Evolutionary conservation across 2,329 filamentous ascomycete species (phyloP).

Genomic region (Aspergillus sp.): DNA sequence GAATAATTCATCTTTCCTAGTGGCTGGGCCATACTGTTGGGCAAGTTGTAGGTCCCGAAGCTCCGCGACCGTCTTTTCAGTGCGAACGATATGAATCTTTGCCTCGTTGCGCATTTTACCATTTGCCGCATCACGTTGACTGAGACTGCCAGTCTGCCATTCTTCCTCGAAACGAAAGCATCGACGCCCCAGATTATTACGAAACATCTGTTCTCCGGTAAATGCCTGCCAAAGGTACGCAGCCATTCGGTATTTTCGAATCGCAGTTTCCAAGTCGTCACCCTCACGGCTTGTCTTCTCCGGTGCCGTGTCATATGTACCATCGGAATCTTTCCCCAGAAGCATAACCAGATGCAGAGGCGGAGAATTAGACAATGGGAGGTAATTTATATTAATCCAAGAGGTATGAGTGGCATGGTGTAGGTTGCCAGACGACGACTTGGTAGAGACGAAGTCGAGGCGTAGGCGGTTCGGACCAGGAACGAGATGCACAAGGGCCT

Average conservation of each 20-base stretch:
- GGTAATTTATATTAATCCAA: slow-evolving; percentile 80
- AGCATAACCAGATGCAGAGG: slow-evolving; percentile 88
- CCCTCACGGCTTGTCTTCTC: slow-evolving; percentile 75
- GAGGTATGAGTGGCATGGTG: slow-evolving; percentile 70
- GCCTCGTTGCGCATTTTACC: slow-evolving; percentile 85
- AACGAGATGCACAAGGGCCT: slow-evolving; percentile 83
- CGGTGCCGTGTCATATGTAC: slow-evolving; percentile 78
- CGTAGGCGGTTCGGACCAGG: slow-evolving; percentile 86
- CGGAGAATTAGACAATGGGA: slow-evolving; percentile 74
- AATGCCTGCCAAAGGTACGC: slow-evolving; percentile 97
- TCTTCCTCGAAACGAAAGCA: slow-evolving; percentile 92
- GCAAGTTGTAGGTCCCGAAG: slow-evolving; percentile 74
- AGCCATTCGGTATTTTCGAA: slow-evolving; percentile 90
- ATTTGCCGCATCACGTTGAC: slow-evolving; percentile 68
- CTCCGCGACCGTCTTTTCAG: slow-evolving; percentile 80
- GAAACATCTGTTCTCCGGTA: slow-evolving; percentile 93
- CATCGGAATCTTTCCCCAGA: slow-evolving; percentile 82
- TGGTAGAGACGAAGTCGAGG: slow-evolving; percentile 84
- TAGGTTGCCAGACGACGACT: slow-evolving; percentile 66
- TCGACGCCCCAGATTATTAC: slow-evolving; percentile 80
- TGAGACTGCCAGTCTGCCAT: slow-evolving; percentile 82
- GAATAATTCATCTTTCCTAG: slow-evolving; percentile 72
- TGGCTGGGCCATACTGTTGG: slow-evolving; percentile 71
- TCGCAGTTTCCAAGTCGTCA: slow-evolving; percentile 75
- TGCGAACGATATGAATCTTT: slow-evolving; percentile 80